These are phyloP conservation scores for Paracoccidioides lutzii DNA, from an alignment of 2,329 filamentous ascomycete species.

Conservation along the genomic window DNA sequence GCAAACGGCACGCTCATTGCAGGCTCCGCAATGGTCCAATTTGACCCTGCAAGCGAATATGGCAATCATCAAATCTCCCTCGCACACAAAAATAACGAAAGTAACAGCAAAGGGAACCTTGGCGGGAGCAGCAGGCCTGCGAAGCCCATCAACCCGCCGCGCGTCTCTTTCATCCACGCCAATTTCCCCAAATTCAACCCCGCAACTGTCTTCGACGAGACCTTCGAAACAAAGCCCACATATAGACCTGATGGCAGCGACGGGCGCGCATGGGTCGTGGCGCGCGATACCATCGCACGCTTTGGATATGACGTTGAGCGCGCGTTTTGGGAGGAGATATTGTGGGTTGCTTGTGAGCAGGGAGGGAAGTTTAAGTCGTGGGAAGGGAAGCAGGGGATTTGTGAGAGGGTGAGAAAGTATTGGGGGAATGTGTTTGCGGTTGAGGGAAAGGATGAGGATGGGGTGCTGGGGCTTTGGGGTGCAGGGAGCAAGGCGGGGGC, in stretches of 20 bases:
- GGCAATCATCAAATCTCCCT: conserved; percentile 24
- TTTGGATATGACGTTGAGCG: conserved; percentile 25
- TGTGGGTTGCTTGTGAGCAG: conserved; percentile 27
- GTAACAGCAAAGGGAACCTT: conserved; percentile 24
- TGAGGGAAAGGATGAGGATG: conserved; percentile 21
- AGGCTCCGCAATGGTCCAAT: conserved; percentile 28
- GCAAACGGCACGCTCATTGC: conserved; percentile 16
- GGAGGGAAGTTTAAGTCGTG: conserved; percentile 23
- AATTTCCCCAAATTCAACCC: conserved; percentile 32
- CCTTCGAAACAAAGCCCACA: conserved; percentile 26
- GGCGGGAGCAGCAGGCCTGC: conserved; percentile 12
- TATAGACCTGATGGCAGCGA: conserved; percentile 20
- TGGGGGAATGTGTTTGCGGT: conserved; percentile 24
- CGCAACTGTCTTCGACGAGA: conserved; percentile 24
- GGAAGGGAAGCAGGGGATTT: conserved; percentile 24
- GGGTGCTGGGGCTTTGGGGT: conserved; percentile 17
- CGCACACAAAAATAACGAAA: conserved; percentile 16
- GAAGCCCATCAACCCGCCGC: conserved; percentile 17
- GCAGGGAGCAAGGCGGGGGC: background rate
- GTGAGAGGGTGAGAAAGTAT: conserved; percentile 22
- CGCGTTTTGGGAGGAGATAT: conserved; percentile 28
- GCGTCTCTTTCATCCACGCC: conserved; percentile 30
- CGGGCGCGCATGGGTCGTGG: conserved; percentile 24
- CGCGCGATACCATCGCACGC: conserved; percentile 19
- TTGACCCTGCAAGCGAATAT: conserved; percentile 37